A percentile compares a stretch with the other conserved stretches of the same genome.
Evolutionary conservation across 1,284 basidiomycete genomes (phyloP).

Genomic region (Austropuccinia psidii): DNA sequence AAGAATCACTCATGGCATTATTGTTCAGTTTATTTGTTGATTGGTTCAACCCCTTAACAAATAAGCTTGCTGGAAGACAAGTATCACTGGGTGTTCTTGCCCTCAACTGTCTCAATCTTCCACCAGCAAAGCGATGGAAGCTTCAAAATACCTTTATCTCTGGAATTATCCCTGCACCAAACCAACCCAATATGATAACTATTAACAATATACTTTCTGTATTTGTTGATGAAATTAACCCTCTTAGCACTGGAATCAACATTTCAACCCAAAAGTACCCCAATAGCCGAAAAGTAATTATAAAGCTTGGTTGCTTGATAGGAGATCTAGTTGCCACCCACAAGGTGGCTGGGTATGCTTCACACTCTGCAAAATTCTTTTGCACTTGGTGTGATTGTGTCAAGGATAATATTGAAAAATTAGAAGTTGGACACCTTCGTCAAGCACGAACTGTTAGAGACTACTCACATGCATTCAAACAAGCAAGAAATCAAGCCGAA

Average conservation of each 20-base stretch:
- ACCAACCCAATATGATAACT: neutral
- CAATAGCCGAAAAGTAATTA: neutral
- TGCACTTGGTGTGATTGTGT: neutral
- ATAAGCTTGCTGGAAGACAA: neutral
- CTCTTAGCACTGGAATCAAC: neutral
- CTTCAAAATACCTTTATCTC: neutral
- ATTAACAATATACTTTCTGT: neutral
- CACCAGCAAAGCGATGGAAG: neutral
- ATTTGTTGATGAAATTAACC: neutral
- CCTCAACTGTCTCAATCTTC: constrained; percentile 6
- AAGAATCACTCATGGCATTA: no score
- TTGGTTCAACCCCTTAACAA: constrained; percentile 8
- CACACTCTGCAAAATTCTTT: neutral
- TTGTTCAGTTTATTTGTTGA: constrained; percentile 6
- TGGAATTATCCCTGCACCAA: neutral
- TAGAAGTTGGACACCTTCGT: no score
- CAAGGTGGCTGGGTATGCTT: constrained; percentile 16
- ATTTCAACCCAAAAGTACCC: neutral
- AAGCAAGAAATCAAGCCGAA: no score
- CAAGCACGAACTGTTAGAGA: no score
- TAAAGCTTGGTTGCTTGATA: neutral
- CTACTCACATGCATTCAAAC: no score
- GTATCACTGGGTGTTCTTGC: neutral
- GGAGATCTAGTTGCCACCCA: constrained; percentile 18
- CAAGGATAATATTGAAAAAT: neutral